Conservation (phyloP, 768 basidiomycete species). For the Tulasnella sp. region DNA sequence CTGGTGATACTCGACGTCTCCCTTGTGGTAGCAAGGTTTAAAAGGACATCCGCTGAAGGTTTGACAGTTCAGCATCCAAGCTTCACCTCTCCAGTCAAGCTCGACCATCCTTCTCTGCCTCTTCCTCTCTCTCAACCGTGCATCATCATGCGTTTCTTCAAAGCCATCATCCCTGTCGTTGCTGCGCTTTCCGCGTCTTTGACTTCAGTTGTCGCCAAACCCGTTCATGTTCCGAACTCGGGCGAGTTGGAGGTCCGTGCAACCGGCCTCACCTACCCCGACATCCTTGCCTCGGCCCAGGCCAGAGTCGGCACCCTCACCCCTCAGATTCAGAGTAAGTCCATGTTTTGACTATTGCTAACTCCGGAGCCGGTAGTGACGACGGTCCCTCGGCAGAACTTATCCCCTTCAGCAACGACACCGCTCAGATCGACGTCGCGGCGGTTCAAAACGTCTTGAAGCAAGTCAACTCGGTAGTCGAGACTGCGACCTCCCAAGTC, state of each 20-base stretch:
- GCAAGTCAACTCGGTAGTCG: background rate
- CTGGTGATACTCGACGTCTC: background rate
- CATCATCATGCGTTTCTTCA: background rate
- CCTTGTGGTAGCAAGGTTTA: background rate
- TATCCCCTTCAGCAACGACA: background rate
- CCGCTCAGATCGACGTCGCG: background rate
- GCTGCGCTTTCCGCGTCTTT: background rate
- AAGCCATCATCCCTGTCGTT: background rate
- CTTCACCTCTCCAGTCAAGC: background rate
- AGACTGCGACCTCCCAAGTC: background rate
- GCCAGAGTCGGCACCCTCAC: background rate
- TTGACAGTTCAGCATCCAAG: background rate
- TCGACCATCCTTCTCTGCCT: background rate
- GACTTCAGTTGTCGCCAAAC: background rate
- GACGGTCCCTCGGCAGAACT: background rate
- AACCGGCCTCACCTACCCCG: background rate
- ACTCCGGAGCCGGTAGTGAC: background rate
- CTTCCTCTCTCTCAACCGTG: background rate
- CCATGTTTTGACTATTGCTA: background rate
- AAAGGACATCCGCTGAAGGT: background rate
- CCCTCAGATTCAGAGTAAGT: background rate
- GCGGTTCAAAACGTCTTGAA: background rate
- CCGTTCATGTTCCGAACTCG: background rate
- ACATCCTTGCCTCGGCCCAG: background rate
- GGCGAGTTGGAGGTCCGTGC: background rate